A percentile compares a stretch with the other conserved stretches of the same genome.
These are phyloP conservation scores for Nidula niveotomentosa DNA, from an alignment of 1,284 basidiomycete species.

Conservation along the genomic window DNA sequence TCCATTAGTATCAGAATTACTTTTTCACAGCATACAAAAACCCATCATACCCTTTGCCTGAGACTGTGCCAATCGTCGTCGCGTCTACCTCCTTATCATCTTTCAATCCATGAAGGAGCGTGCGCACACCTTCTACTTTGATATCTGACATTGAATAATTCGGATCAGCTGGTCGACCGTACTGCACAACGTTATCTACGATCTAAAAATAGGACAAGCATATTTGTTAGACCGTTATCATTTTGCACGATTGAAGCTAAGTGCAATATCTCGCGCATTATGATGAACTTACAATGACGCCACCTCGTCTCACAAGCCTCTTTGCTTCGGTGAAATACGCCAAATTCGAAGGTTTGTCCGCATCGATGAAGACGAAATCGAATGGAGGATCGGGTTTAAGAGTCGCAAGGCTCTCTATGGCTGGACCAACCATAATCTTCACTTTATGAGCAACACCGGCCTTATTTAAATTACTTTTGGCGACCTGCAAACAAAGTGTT, in stretches of 20 bases:
- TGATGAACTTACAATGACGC: constrained; percentile 46
- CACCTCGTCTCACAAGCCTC: constrained; percentile 49
- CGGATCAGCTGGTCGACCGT: constrained; percentile 46
- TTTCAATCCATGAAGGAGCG: constrained; percentile 47
- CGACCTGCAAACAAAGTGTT: constrained; percentile 36
- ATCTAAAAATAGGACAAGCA: constrained; percentile 31
- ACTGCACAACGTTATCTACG: constrained; percentile 62
- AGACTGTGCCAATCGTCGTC: constrained; percentile 58
- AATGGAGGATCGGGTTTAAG: constrained; percentile 44
- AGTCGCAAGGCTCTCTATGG: constrained; percentile 41
- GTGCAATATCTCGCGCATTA: no score
- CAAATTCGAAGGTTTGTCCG: constrained; percentile 52
- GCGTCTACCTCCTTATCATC: constrained; percentile 56
- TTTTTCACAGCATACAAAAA: constrained; percentile 50
- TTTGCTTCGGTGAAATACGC: constrained; percentile 56
- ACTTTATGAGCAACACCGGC: constrained; percentile 48
- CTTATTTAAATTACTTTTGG: constrained; percentile 45
- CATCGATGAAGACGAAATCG: constrained; percentile 64
- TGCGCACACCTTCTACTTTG: constrained; percentile 45
- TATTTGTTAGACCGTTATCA: no score
- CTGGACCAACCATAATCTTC: constrained; percentile 49
- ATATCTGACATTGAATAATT: constrained; percentile 25
- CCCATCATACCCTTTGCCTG: constrained; percentile 64
- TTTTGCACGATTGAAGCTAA: no score
- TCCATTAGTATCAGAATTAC: constrained; percentile 9